A percentile compares a stretch with the other conserved stretches of the same genome.
phyloP scores from a whole-genome alignment of 2,329 filamentous ascomycete species.

The Fusarium nanum region DNA sequence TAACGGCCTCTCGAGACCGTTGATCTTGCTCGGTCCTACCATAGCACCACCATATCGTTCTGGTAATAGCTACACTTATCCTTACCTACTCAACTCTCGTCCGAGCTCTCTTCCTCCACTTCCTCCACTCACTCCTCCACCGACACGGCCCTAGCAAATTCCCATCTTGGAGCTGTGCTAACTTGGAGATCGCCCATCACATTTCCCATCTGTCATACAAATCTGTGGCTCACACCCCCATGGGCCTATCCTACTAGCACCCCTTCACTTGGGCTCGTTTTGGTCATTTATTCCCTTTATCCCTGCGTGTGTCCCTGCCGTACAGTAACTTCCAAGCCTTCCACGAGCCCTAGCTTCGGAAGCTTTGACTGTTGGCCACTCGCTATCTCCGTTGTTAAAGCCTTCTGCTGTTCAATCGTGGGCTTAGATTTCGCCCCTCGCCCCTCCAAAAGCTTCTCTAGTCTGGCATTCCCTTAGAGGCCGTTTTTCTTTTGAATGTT shows the following conservation, averaged over 20 bases:
- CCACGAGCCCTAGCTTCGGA: slow-evolving; percentile 41
- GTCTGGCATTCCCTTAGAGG: slow-evolving; percentile 24
- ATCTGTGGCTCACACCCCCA: slow-evolving; percentile 41
- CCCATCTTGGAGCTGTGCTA: slow-evolving; percentile 38
- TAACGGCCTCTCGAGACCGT: slow-evolving; percentile 4
- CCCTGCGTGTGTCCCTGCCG: slow-evolving; percentile 34
- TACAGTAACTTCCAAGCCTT: slow-evolving; percentile 34
- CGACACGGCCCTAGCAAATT: slow-evolving; percentile 36
- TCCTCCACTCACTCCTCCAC: slow-evolving; percentile 42
- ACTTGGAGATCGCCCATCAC: slow-evolving; percentile 39
- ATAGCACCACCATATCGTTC: slow-evolving; percentile 3
- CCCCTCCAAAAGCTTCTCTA: slow-evolving; percentile 26
- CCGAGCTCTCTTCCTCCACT: slow-evolving; percentile 36
- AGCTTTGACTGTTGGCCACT: slow-evolving; percentile 42
- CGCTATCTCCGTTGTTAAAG: slow-evolving; percentile 35
- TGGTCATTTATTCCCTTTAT: slow-evolving; percentile 35
- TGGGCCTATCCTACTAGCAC: slow-evolving; percentile 33
- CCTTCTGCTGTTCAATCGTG: slow-evolving; percentile 38
- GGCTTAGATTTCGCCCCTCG: slow-evolving; percentile 36
- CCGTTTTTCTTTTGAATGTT: slow-evolving; percentile 33
- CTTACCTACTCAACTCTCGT: slow-evolving; percentile 10
- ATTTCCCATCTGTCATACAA: slow-evolving; percentile 40
- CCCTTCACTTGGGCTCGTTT: slow-evolving; percentile 32
- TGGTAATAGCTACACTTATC: background rate
- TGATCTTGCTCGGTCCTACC: slow-evolving; percentile 2